Base-by-base conservation (phyloP, 2,329 filamentous ascomycete genomes). In the Fusarium sp. region DNA sequence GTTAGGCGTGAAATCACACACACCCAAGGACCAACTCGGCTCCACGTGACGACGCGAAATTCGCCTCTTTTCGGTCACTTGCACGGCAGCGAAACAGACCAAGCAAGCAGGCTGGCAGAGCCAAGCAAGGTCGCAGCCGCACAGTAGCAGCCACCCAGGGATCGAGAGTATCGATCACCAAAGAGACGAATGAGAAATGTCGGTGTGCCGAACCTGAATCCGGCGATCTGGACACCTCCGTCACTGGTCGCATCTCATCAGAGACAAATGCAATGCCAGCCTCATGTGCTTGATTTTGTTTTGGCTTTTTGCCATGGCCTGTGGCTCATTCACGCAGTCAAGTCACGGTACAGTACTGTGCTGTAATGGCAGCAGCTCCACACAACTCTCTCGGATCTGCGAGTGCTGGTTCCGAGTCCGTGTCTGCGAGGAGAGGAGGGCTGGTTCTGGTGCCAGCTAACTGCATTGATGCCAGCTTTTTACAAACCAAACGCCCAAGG, bases 181-280 rank as follows among this genome's bases (percentile, higher is more conserved):
- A 62, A 62, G 63, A 66, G 65, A 72, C 62, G 42, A 65, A 68
- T 64, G 64, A 58, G 69, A 74, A 73, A 70, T 73, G 72, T 74
- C 72, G 72, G 72, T 74, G 72, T 71, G 69, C 55, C 69, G 55
- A 68, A 56, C 50, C 58, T 64, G 60, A 54, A 65, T 62, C 60
- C 69, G 61, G 58, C 61, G 64, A 65, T 68, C 61, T 61, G 64
- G 69, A 23, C 61, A 29, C 59, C 56, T 62, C 59, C 23, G 38
- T 68, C 53, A 68, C 59, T 68, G 67, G 56, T 58, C 34, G 44
- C 36, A 62, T 56, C 46, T 54, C 23, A 60, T 53, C 36, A 65
- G 55, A 71, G 59, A 66, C 62, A 64, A 27, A 49, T 29, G 44
- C 44, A 49, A 62, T 51, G 18, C 60, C 68, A 74, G 68, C 71